A percentile compares a stretch with the other conserved stretches of the same genome.
phyloP scores from a whole-genome alignment of 2,329 filamentous ascomycete genomes.

The Diplocarpon rosae region DNA sequence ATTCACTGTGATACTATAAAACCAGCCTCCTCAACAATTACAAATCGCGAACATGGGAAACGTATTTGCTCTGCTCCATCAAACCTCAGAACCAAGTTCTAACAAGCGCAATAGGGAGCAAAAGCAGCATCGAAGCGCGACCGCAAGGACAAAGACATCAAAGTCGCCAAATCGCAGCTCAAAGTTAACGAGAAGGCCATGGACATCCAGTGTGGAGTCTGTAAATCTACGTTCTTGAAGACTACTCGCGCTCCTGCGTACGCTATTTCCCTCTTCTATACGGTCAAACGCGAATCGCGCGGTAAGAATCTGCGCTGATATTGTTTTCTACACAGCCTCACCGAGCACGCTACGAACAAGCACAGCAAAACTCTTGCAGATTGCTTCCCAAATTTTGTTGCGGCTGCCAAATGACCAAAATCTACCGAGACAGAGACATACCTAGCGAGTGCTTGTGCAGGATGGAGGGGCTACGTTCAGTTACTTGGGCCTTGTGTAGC shows the following conservation, averaged over 20 bases:
- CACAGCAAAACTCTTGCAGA: constrained; percentile 61
- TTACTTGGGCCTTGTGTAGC: not conserved
- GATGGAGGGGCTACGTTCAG: not conserved
- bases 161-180: constrained; percentile 54
- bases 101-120: constrained; percentile 39
- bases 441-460: not conserved
- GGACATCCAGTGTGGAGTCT: constrained; percentile 65
- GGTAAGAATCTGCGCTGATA: not conserved
- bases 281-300: not conserved
- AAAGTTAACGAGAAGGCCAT: constrained; percentile 62
- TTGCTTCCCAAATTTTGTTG: constrained; percentile 51
- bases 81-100: constrained; percentile 1
- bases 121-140: constrained; percentile 64
- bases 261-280: constrained; percentile 33
- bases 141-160: constrained; percentile 53
- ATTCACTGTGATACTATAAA: not conserved
- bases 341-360: constrained; percentile 64
- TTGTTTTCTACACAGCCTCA: constrained; percentile 37
- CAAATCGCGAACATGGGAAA: constrained; percentile 21
- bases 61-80: constrained; percentile 7
- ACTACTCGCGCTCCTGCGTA: constrained; percentile 64
- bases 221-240: constrained; percentile 70
- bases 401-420: constrained; percentile 2
- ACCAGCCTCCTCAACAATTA: not conserved
- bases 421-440: not conserved